Conservation (phyloP, 2,329 filamentous ascomycete species). For the Fusarium armeniacum region DNA sequence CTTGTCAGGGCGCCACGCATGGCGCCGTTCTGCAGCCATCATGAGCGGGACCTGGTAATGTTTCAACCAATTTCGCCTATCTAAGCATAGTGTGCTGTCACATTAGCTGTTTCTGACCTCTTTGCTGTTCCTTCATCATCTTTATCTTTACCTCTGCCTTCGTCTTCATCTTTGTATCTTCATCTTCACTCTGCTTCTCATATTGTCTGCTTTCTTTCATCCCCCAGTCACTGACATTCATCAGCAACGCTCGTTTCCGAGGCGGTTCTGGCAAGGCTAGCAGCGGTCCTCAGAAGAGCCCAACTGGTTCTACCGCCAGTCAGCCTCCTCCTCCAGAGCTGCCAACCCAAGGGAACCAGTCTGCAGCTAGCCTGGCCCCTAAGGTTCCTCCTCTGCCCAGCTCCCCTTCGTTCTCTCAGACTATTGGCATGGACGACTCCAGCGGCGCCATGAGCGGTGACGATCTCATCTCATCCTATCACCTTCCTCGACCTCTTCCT, state of each 20-base stretch:
- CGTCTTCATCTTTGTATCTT: not conserved
- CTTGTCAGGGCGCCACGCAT: slow-evolving; percentile 34
- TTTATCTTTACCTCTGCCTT: not conserved
- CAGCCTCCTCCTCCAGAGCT: slow-evolving; percentile 64
- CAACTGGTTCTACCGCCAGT: slow-evolving; percentile 62
- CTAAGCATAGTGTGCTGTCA: slow-evolving; percentile 46
- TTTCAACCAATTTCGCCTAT: slow-evolving; percentile 41
- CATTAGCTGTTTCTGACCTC: slow-evolving; percentile 21
- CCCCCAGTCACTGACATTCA: slow-evolving; percentile 47
- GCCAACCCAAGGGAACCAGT: slow-evolving; percentile 64
- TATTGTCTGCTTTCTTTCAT: not conserved
- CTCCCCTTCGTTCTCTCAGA: slow-evolving; percentile 74
- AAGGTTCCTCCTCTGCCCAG: slow-evolving; percentile 73
- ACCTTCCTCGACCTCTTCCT: slow-evolving; percentile 76
- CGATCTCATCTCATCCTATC: slow-evolving; percentile 70
- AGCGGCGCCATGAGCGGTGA: slow-evolving; percentile 64
- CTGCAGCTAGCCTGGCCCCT: slow-evolving; percentile 66
- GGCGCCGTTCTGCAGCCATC: slow-evolving; percentile 34
- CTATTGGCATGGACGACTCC: slow-evolving; percentile 77
- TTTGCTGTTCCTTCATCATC: slow-evolving; percentile 23
- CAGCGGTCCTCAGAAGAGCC: slow-evolving; percentile 67
- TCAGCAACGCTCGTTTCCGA: slow-evolving; percentile 71
- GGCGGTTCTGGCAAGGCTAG: slow-evolving; percentile 66
- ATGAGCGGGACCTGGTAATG: slow-evolving; percentile 32
- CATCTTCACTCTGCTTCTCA: not conserved